Percentiles rank a stretch among this genome's conserved stretches.
Conservation (phyloP, 805 yeast species). For the Blastobotrys attinorum region DNA sequence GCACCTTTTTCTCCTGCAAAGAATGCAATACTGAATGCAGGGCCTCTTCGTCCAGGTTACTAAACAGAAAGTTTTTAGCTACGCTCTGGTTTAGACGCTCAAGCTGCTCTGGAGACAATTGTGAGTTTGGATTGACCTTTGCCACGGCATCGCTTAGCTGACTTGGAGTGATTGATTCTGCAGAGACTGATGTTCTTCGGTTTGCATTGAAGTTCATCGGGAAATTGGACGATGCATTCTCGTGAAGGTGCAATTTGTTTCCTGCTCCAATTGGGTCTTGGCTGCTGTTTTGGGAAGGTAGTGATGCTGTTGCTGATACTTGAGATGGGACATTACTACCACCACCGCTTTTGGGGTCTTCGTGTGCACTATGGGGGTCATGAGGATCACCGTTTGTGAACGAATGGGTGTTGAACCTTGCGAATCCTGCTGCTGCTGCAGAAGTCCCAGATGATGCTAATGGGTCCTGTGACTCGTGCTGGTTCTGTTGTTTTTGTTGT, state of each 20-base stretch:
- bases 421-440: conserved; percentile 4
- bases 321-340: too few relatives aligned
- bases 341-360: too few relatives aligned
- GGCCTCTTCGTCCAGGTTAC: conserved; percentile 71
- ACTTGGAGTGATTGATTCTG: conserved; percentile 39
- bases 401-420: conserved; percentile 7
- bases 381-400: conserved; percentile 9
- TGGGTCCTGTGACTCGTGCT: conserved; percentile 5
- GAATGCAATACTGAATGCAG: conserved; percentile 74
- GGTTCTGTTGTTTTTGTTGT: conserved; percentile 3
- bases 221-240: conserved; percentile 24
- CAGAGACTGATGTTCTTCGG: conserved; percentile 86
- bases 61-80: conserved; percentile 75
- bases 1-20: conserved; percentile 61
- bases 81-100: conserved; percentile 62
- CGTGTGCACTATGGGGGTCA: too few relatives aligned
- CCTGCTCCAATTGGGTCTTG: too few relatives aligned
- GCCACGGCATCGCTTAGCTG: neutral
- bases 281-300: too few relatives aligned
- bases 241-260: too few relatives aligned
- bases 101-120: conserved; percentile 43
- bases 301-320: too few relatives aligned
- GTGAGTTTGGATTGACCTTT: conserved; percentile 10
- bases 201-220: conserved; percentile 55
- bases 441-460: conserved; percentile 1